Percentiles rank a stretch among this genome's conserved stretches.
Evolutionary conservation across 2,329 filamentous ascomycete genomes (phyloP).

Genomic region (Aureobasidium sp.): DNA sequence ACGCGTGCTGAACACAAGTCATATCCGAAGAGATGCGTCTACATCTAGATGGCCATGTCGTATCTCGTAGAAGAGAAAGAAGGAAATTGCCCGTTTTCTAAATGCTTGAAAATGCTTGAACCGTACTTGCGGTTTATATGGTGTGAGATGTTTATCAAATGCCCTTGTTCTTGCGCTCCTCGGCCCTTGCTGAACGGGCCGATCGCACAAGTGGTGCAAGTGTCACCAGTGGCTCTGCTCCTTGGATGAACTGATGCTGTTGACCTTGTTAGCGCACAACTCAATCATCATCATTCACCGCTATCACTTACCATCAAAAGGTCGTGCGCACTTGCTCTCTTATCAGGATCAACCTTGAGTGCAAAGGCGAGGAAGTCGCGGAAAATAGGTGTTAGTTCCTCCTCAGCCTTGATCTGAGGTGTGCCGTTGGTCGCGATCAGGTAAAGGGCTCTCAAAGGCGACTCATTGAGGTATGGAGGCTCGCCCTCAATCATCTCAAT

Average conservation of each 20-base stretch:
- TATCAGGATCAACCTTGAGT: constrained; percentile 93
- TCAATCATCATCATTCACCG: not conserved
- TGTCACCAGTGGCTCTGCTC: constrained; percentile 52
- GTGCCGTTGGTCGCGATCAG: constrained; percentile 96
- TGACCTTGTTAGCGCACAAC: constrained; percentile 20
- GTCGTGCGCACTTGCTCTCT: constrained; percentile 91
- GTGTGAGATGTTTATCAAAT: constrained; percentile 18
- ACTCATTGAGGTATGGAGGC: constrained; percentile 93
- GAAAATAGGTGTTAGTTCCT: constrained; percentile 73
- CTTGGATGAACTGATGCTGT: constrained; percentile 45
- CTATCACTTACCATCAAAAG: constrained; percentile 69
- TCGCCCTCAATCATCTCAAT: constrained; percentile 99
- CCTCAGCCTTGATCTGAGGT: constrained; percentile 87
- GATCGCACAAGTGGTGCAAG: constrained; percentile 81
- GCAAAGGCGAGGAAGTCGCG: constrained; percentile 88
- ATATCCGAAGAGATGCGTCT: not conserved
- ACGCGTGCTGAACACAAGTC: not conserved
- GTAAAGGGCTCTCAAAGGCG: constrained; percentile 84
- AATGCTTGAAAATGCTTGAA: constrained; percentile 11
- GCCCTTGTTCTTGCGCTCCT: constrained; percentile 56
- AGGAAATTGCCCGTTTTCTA: not conserved
- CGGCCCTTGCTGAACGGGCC: constrained; percentile 74
- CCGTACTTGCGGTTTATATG: not conserved
- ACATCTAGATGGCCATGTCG: constrained; percentile 1
- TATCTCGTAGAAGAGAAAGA: constrained; percentile 13